Base-by-base conservation (phyloP, 306 rosid species). In the Morella rubra region DNA sequence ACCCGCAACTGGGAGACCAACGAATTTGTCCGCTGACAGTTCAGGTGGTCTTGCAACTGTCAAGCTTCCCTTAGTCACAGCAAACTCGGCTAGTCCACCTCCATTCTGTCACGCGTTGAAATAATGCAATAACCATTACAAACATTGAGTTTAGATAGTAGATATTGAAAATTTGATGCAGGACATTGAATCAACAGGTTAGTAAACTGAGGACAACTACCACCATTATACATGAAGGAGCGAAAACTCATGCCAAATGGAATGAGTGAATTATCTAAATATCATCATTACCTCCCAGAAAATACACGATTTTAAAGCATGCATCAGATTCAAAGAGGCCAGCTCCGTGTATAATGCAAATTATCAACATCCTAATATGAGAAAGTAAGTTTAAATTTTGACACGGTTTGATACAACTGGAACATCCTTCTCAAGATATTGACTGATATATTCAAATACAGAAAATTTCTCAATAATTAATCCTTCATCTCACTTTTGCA, bases 41-140 rank as follows among this genome's bases (percentile, higher is more conserved):
- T 86, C 79, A 0, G 84, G 80, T 8, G 97, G 90, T 69, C 87
- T 86, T 52, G 76, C 69, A 8, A 82, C 92, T 7, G 90, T 71
- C 72, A 81, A 1, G 40, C 74, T 83, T 81, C 88, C 96, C 50
- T 82, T 88, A 19, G 80, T 86, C 11, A 71, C 82, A 4, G 85
- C 83, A 84, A 19, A 91, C 77, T 93, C 97, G 0, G 92, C 98
- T 49, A 93, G 81, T 71, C 92, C 93, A 18, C 98, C 96, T 51
- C 96, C 96, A 75, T 18, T 79, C 97, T 93, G 80, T 55, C 79
- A 73, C 68, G 40, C 22, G 56, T 11, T 59, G 44, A 10, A 45
- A 53, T 13, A 37, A 8, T 4, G 6, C 62, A 50, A 24, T 27
- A 71, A 8, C n/a, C 37, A 56, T 65, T 4, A 11, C 16, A 27